These are phyloP conservation scores for Lactarius trivialis DNA, from an alignment of 768 basidiomycete genomes.

Conservation along the genomic window DNA sequence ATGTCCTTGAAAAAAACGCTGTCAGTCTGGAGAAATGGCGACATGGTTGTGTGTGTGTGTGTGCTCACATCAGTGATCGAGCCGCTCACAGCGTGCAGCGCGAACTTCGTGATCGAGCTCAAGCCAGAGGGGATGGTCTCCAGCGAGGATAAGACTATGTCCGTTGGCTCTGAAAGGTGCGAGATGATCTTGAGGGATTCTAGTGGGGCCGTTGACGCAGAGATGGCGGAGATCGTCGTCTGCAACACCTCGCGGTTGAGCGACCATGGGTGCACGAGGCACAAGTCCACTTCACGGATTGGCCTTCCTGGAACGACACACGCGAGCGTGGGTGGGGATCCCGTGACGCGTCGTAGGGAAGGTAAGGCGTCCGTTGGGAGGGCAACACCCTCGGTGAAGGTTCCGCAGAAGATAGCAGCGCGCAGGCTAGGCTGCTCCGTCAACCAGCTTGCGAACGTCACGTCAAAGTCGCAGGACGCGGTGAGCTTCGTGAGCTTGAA, in stretches of 20 bases:
- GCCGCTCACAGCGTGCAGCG: constrained; percentile 26
- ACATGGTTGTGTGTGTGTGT: background rate
- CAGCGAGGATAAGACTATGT: constrained; percentile 24
- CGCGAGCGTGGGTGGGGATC: constrained; percentile 26
- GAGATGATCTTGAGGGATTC: constrained; percentile 26
- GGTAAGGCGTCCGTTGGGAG: constrained; percentile 22
- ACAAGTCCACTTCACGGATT: constrained; percentile 27
- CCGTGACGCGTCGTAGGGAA: constrained; percentile 26
- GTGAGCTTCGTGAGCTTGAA: constrained; percentile 27
- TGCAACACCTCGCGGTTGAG: constrained; percentile 26
- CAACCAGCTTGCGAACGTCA: constrained; percentile 23
- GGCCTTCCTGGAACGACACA: constrained; percentile 26
- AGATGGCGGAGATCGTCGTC: constrained; percentile 24
- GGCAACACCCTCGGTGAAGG: constrained; percentile 16
- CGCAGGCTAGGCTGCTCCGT: constrained; percentile 23
- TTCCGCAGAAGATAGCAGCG: constrained; percentile 27
- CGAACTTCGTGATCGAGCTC: constrained; percentile 23
- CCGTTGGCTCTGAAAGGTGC: constrained; percentile 17
- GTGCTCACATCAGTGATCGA: constrained; percentile 25
- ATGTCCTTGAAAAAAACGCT: constrained; percentile 21
- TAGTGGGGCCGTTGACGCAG: constrained; percentile 24
- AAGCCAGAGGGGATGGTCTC: constrained; percentile 23
- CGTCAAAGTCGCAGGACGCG: constrained; percentile 26
- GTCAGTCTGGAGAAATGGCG: constrained; percentile 3
- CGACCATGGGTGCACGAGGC: constrained; percentile 26